These are phyloP conservation scores for Balakata baccata DNA, from an alignment of 345 rosid genomes.

Conservation along the genomic window DNA sequence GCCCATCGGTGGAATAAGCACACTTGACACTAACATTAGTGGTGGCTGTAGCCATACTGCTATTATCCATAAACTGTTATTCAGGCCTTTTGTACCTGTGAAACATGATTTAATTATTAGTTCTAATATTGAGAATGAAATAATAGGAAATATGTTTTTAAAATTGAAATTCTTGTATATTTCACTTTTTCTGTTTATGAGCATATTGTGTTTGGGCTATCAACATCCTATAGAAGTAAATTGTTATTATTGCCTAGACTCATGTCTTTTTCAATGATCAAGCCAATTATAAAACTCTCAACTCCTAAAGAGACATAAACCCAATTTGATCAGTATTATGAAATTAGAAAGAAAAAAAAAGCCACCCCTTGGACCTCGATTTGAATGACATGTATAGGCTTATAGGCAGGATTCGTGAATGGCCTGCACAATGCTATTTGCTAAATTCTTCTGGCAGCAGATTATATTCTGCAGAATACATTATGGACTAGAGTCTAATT, in stretches of 20 bases:
- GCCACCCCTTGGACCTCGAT: too few species aligned
- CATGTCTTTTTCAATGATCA: too few species aligned
- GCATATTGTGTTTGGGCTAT: not conserved
- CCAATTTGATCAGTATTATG: too few species aligned
- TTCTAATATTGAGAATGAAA: not conserved
- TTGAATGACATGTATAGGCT: too few species aligned
- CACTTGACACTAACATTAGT: not conserved
- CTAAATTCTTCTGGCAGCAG: too few species aligned
- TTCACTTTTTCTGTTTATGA: not conserved
- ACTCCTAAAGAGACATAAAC: too few species aligned
- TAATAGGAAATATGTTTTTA: not conserved
- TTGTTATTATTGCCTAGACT: too few species aligned
- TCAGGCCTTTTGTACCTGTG: constrained; percentile 5
- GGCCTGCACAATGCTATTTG: not conserved
- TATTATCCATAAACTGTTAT: not conserved
- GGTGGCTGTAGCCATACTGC: not conserved
- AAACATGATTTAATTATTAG: not conserved
- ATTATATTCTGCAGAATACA: too few species aligned
- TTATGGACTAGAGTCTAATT: too few species aligned
- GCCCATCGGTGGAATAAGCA: not conserved
- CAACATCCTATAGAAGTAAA: too few species aligned
- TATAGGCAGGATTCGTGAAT: not conserved
- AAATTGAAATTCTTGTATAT: not conserved
- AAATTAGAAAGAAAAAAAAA: too few species aligned
- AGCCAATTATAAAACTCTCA: too few species aligned